Conservation (phyloP, 208 protist genomes). For the Leishmania tarentolae region DNA sequence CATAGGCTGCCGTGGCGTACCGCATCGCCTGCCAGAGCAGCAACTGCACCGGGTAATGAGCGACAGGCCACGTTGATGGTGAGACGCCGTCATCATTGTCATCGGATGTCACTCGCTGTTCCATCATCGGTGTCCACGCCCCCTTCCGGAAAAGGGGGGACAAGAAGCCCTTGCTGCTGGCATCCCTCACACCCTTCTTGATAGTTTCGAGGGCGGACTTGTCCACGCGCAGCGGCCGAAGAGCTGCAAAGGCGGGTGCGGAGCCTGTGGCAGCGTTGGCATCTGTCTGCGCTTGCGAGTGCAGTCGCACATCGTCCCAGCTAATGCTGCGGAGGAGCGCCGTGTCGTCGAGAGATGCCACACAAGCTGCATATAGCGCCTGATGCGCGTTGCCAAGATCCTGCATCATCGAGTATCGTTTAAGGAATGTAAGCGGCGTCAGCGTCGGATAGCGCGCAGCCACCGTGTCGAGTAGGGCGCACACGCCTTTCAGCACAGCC, state of each 20-base stretch:
- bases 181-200: neutral
- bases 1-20: constrained; percentile 69
- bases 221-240: constrained; percentile 5
- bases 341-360: constrained; percentile 25
- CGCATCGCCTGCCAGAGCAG: constrained; percentile 54
- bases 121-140: neutral
- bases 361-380: constrained; percentile 34
- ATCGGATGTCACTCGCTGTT: neutral
- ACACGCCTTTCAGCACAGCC: constrained; percentile 38
- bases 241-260: neutral
- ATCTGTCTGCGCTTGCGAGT: neutral
- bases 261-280: neutral
- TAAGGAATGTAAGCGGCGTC: constrained; percentile 22
- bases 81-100: neutral
- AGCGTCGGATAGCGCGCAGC: constrained; percentile 37
- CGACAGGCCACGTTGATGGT: constrained; percentile 5
- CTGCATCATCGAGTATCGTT: constrained; percentile 31
- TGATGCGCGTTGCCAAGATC: constrained; percentile 30
- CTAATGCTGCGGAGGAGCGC: constrained; percentile 18
- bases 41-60: constrained; percentile 34
- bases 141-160: neutral
- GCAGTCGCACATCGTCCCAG: constrained; percentile 16
- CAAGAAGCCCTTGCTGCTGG: constrained; percentile 10
- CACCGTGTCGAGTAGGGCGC: constrained; percentile 40
- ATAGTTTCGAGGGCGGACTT: neutral